These are phyloP conservation scores for Zanthoxylum bungeanum DNA, from an alignment of 345 rosid genomes.

Conservation along the genomic window DNA sequence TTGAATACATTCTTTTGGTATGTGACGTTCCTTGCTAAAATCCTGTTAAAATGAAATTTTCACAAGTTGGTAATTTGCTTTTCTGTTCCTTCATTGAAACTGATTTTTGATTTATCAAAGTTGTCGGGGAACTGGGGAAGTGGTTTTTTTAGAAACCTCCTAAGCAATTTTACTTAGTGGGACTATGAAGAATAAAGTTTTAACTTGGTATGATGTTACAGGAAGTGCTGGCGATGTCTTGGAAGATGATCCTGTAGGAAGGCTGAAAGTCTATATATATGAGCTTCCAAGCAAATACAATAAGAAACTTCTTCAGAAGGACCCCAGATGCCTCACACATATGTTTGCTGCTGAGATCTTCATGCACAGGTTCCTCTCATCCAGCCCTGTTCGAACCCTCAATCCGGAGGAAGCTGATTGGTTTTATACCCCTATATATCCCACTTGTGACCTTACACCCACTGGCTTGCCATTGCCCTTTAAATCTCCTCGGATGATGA, in stretches of 20 bases:
- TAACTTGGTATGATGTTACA: conserved; percentile 26
- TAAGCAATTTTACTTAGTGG: neutral
- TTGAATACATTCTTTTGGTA: neutral
- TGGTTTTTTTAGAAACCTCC: neutral
- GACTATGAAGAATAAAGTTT: neutral
- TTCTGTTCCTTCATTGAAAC: neutral
- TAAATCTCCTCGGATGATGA: conserved; percentile 91
- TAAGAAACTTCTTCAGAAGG: conserved; percentile 87
- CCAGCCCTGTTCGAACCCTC: conserved; percentile 81
- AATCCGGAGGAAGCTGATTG: conserved; percentile 95
- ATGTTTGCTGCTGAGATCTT: conserved; percentile 97
- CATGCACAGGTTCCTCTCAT: conserved; percentile 86
- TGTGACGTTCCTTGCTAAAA: neutral
- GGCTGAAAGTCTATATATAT: conserved; percentile 77
- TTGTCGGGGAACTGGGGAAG: neutral
- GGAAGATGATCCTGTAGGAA: conserved; percentile 95
- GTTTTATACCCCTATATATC: conserved; percentile 87
- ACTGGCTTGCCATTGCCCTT: conserved; percentile 92
- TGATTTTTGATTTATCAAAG: neutral
- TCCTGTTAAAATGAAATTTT: neutral
- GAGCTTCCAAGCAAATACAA: conserved; percentile 96
- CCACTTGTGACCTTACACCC: conserved; percentile 97
- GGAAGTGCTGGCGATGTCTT: conserved; percentile 98
- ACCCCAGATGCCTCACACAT: conserved; percentile 89
- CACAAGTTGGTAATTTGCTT: neutral